Conservation (phyloP, 345 rosid genomes). For the Brassica juncea region DNA sequence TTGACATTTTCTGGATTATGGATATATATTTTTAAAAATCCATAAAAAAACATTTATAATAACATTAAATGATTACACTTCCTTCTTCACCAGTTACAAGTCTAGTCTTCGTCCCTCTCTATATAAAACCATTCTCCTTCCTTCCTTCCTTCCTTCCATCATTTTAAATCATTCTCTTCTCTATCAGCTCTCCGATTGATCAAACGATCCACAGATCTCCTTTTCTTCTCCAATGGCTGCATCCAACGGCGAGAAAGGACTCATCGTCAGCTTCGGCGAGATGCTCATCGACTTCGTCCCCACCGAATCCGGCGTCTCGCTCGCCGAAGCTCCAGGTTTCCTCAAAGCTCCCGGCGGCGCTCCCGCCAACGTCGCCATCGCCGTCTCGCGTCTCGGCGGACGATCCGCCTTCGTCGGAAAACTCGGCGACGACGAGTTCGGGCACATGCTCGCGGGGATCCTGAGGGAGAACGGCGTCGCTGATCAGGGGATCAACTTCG, state of each 20-base stretch:
- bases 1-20: background rate
- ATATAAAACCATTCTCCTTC: conserved; percentile 32
- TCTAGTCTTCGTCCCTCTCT: conserved; percentile 1
- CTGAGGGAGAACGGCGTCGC: conserved; percentile 56
- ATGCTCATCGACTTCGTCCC: conserved; percentile 70
- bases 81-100: conserved; percentile 1
- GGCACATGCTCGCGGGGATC: conserved; percentile 60
- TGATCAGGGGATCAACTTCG: conserved; percentile 58
- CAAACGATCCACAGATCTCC: conserved; percentile 32
- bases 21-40: background rate
- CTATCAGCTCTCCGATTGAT: conserved; percentile 24
- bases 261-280: conserved; percentile 53
- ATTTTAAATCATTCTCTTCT: conserved; percentile 7
- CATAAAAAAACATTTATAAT: background rate
- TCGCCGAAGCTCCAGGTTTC: conserved; percentile 64
- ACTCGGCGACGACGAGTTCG: conserved; percentile 70
- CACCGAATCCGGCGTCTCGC: conserved; percentile 58
- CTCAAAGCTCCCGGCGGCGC: conserved; percentile 72
- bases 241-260: conserved; percentile 44
- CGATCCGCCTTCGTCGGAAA: conserved; percentile 60
- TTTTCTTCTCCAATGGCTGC: conserved; percentile 33
- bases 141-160: background rate
- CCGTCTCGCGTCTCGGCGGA: conserved; percentile 57
- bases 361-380: conserved; percentile 69
- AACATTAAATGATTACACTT: background rate